Conservation (phyloP, 2,329 filamentous ascomycete species). For the Neocatenulostroma microsporum region DNA sequence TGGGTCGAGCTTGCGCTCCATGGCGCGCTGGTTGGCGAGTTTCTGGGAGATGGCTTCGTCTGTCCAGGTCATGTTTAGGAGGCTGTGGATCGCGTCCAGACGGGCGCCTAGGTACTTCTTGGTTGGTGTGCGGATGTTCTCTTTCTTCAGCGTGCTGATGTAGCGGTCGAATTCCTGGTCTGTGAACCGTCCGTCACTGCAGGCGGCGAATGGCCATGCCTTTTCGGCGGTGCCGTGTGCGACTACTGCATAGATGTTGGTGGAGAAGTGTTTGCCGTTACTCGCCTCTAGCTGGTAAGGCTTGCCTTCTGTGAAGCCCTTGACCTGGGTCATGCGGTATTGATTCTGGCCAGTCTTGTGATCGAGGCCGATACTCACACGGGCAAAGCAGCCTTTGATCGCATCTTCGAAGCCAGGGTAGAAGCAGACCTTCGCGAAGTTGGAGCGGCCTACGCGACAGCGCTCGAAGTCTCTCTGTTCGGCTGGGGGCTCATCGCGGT, state of each 20-base stretch:
- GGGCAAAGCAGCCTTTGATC: slow-evolving; percentile 75
- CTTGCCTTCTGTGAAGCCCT: slow-evolving; percentile 68
- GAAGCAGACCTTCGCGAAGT: slow-evolving; percentile 88
- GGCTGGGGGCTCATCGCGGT: slow-evolving; percentile 57
- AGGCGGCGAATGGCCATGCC: slow-evolving; percentile 82
- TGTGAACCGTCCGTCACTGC: slow-evolving; percentile 75
- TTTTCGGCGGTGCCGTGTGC: slow-evolving; percentile 76
- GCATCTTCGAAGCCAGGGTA: slow-evolving; percentile 80
- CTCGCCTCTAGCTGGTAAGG: slow-evolving; percentile 71
- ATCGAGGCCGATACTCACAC: slow-evolving; percentile 75
- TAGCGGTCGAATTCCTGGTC: slow-evolving; percentile 76
- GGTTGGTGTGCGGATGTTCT: slow-evolving; percentile 67
- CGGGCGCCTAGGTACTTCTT: slow-evolving; percentile 61
- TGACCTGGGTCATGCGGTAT: slow-evolving; percentile 85
- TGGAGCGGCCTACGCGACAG: slow-evolving; percentile 71
- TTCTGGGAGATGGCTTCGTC: slow-evolving; percentile 75
- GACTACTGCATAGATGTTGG: slow-evolving; percentile 74
- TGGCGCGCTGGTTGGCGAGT: slow-evolving; percentile 60
- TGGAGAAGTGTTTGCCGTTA: slow-evolving; percentile 69
- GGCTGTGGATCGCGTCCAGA: slow-evolving; percentile 68
- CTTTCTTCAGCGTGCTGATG: slow-evolving; percentile 63
- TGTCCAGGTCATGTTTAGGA: slow-evolving; percentile 75
- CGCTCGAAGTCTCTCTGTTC: slow-evolving; percentile 76
- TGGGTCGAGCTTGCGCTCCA: slow-evolving; percentile 48
- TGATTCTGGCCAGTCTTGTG: slow-evolving; percentile 59